Evolutionary conservation across 257 asterid genomes (phyloP), one percentile per base, ranked within the genome.

Genomic region (Fraxinus anomala): DNA sequence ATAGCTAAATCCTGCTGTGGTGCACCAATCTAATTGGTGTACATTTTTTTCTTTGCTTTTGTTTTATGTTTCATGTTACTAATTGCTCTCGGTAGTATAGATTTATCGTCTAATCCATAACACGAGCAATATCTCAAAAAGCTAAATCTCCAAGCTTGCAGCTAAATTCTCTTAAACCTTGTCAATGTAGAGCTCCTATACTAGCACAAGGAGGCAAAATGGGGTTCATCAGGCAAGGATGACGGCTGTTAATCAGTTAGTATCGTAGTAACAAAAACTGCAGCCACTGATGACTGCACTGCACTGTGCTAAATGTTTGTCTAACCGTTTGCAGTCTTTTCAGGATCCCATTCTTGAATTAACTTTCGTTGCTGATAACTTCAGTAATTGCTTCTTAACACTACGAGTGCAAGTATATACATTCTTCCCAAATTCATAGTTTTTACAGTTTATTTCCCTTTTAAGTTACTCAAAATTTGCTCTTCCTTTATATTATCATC

Each of bases 121-220:
- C 68, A 61, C 17, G 10, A 23, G 33, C 19, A 23, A 61, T 19
- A 19, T 5, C 28, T 19, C 4, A 17, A 51, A 61, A 61, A 61
- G 31, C 68, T 61, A 61, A 61, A 23, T 16, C 33, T 21, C 31
- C 1, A 3, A 61, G 68, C 26, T 1, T 61, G 33, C 16, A 23
- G 33, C 68, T 61, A 61, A 54, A 9, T 21, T 61, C 68, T 61
- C 68, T 9, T 61, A 61, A 59, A 61, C 68, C 33, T 61, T 61
- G 68, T 23, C 16, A 61, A 61, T 6, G 65, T 5, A 61, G 31
- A 21, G 14, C 24, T 61, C 31, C 31, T 21, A 21, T 61, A 8
- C 14, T 61, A 17, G 14, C 31, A 61, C 68, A 61, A 61, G 68
- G 68, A 21, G 26, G 26, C 68, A 40, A 13, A 42, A 42, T 42